These are phyloP conservation scores for Aquilaria agallochum DNA, from an alignment of 441 rosid genomes.

Conservation along the genomic window DNA sequence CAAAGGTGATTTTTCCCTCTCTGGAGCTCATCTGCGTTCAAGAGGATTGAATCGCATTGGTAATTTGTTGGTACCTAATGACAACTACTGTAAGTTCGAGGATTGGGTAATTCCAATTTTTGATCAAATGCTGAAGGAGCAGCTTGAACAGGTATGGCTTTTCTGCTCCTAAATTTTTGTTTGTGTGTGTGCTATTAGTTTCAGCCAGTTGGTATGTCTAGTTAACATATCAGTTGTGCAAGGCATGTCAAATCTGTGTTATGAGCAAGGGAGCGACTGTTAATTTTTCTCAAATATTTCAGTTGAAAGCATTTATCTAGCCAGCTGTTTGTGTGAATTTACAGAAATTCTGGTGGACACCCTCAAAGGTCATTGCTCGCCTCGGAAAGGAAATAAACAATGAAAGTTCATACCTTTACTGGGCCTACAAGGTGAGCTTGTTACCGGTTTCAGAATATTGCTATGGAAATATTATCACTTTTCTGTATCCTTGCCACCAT, in stretches of 20 bases:
- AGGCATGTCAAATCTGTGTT: too few species aligned
- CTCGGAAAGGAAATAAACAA: conserved; percentile 82
- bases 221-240: too few species aligned
- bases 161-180: background rate
- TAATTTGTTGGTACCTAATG: conserved; percentile 87
- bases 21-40: conserved; percentile 68
- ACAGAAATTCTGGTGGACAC: conserved; percentile 81
- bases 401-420: conserved; percentile 82
- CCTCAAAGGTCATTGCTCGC: conserved; percentile 73
- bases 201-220: too few species aligned
- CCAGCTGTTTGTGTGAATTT: conserved; percentile 1
- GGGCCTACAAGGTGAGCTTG: conserved; percentile 80
- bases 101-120: conserved; percentile 93
- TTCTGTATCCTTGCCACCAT: background rate
- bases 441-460: conserved; percentile 6
- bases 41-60: conserved; percentile 91
- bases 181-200: too few species aligned
- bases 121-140: conserved; percentile 88
- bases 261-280: background rate
- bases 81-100: conserved; percentile 92
- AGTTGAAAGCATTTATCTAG: background rate
- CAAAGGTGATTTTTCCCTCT: conserved; percentile 79
- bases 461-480: background rate
- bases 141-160: conserved; percentile 57
- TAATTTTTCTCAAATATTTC: background rate